Percentiles rank a stretch among this genome's conserved stretches.
These are phyloP conservation scores for Flaveria trinervia DNA, from an alignment of 129 eudicot genomes.

Conservation along the genomic window DNA sequence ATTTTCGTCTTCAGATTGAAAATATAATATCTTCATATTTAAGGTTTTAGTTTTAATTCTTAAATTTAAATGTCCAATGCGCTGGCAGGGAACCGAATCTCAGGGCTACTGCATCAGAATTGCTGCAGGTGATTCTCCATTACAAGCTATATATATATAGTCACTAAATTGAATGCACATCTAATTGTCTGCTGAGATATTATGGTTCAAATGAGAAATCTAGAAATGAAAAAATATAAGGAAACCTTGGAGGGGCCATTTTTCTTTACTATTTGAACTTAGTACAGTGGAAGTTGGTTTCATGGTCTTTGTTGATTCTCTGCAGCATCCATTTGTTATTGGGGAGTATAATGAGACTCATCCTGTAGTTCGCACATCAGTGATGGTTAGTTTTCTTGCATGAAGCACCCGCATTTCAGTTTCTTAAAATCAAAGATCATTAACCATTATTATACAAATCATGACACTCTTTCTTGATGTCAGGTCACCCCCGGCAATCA, in stretches of 20 bases:
- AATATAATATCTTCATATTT: neutral
- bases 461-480: constrained; percentile 21
- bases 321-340: constrained; percentile 95
- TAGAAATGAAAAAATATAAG: constrained; percentile 18
- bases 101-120: constrained; percentile 79
- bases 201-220: neutral
- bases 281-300: neutral
- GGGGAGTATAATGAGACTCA: constrained; percentile 64
- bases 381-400: constrained; percentile 48
- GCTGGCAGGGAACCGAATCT: constrained; percentile 79
- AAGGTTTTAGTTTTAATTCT: neutral
- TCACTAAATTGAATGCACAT: constrained; percentile 17
- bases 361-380: constrained; percentile 60
- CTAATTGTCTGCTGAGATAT: neutral
- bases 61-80: constrained; percentile 7
- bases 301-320: constrained; percentile 26
- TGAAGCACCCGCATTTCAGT: constrained; percentile 14
- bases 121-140: constrained; percentile 70
- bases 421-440: neutral
- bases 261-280: constrained; percentile 14
- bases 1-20: neutral
- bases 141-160: neutral
- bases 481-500: constrained; percentile 60
- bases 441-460: constrained; percentile 22
- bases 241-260: constrained; percentile 10